Base-by-base conservation (phyloP, 805 yeast species). In the Candida peoriensis region DNA sequence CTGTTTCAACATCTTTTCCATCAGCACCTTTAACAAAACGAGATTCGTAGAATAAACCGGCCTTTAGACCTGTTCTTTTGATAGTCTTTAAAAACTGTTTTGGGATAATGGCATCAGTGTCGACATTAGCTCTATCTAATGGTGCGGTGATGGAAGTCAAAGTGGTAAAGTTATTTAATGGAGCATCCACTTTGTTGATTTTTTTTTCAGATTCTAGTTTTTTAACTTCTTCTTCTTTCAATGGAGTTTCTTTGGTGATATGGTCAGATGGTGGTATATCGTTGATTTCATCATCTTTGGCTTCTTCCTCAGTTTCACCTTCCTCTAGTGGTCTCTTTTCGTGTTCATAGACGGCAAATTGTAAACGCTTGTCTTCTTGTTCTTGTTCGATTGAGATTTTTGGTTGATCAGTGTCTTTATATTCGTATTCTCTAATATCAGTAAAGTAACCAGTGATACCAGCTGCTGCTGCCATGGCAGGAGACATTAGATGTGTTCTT, bases 391-490 rank as follows among this genome's bases (percentile, higher is more conserved):
- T 51, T 9, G 62, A 39, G 46, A 86, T 64, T 41, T 76, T 67
- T 42, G 94, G 79, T 36, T 63, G 58, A 51, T 76, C 81, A 46
- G 72, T 75, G 44, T 71, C 72, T 43, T 70, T 66, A 62, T 76
- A 82, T 41, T 76, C 66, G 60, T 74, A 85, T 37, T 85, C 81
- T 65, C 98, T 81, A 50, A 89, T 89, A 58, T 93, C 98, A 30
- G 84, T 74, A 53, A 93, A 80, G 55, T 81, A 87, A 48, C 98
- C 98, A 37, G 73, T 74, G 48, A 93, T 80, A 52, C 89, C 96
- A 14, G 98, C 97, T 15, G 97, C 97, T 21, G 98, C 98, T 31
- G 98, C 98, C 98, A 93, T 93, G 16, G 96, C 96, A 25, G 98
- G 98, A 11, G 96, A 86, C 95, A 90, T 87, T 58, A 93, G 74